A percentile compares a stretch with the other conserved stretches of the same genome.
These are phyloP conservation scores for Xylaria digitata DNA, from an alignment of 2,329 filamentous ascomycete species.

Conservation along the genomic window DNA sequence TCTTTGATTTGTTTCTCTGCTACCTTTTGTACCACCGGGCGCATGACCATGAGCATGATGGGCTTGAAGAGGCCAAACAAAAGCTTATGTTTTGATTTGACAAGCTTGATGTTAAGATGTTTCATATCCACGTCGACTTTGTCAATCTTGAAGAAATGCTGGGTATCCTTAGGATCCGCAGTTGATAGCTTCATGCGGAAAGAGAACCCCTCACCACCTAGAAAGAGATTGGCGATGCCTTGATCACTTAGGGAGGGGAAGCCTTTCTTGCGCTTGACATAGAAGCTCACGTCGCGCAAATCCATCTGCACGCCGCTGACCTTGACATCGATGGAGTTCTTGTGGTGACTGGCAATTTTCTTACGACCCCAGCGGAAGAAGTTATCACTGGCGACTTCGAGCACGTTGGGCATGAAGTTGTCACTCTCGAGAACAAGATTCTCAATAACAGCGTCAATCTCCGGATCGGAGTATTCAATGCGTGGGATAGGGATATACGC, in stretches of 20 bases:
- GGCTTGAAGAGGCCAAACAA: slow-evolving; percentile 90
- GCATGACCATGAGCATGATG: slow-evolving; percentile 83
- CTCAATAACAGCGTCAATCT: slow-evolving; percentile 89
- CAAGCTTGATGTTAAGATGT: slow-evolving; percentile 86
- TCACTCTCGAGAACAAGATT: slow-evolving; percentile 96
- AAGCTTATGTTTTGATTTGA: slow-evolving; percentile 94
- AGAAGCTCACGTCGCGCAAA: slow-evolving; percentile 89
- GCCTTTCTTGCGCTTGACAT: slow-evolving; percentile 93
- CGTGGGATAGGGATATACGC: slow-evolving; percentile 93
- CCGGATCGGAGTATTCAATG: slow-evolving; percentile 88
- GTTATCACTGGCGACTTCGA: slow-evolving; percentile 91
- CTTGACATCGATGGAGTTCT: slow-evolving; percentile 83
- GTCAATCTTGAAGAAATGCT: slow-evolving; percentile 95
- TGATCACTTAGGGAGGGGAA: slow-evolving; percentile 90
- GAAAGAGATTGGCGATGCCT: slow-evolving; percentile 87
- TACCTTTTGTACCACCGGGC: slow-evolving; percentile 85
- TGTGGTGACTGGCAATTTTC: slow-evolving; percentile 81
- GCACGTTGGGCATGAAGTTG: slow-evolving; percentile 92
- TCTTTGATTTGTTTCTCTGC: slow-evolving; percentile 91
- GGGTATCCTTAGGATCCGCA: slow-evolving; percentile 77
- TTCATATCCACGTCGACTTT: slow-evolving; percentile 86
- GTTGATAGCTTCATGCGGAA: slow-evolving; percentile 92
- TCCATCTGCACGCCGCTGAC: slow-evolving; percentile 94
- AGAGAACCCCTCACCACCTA: slow-evolving; percentile 87
- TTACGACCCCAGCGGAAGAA: slow-evolving; percentile 96